Evolutionary conservation across 2,329 filamentous ascomycete genomes (phyloP).

Genomic region (Fusarium napiforme): DNA sequence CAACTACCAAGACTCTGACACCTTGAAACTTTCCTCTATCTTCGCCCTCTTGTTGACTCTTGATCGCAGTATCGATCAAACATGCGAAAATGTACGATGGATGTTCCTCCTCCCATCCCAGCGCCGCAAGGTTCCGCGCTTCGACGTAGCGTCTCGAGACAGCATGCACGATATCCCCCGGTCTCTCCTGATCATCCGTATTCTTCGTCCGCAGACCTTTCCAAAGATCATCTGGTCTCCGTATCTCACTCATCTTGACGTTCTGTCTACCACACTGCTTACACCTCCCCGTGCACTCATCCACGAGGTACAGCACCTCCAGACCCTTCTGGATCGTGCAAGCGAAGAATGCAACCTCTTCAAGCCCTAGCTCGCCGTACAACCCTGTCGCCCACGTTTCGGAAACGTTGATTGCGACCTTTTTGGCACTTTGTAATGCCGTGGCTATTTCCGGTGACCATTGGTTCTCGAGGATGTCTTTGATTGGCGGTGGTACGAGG

Average conservation of each 20-base stretch:
- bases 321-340: constrained; percentile 45
- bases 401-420: constrained; percentile 45
- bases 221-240: constrained; percentile 37
- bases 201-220: constrained; percentile 30
- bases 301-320: constrained; percentile 49
- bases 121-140: constrained; percentile 46
- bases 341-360: constrained; percentile 46
- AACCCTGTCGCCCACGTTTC: constrained; percentile 42
- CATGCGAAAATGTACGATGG: constrained; percentile 47
- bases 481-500: constrained; percentile 36
- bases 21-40: constrained; percentile 40
- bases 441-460: constrained; percentile 46
- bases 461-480: constrained; percentile 41
- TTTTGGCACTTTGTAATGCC: constrained; percentile 39
- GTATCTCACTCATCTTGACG: constrained; percentile 23
- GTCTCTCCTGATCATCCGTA: constrained; percentile 25
- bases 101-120: constrained; percentile 48
- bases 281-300: constrained; percentile 43
- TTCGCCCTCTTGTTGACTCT: constrained; percentile 44
- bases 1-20: constrained; percentile 42
- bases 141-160: constrained; percentile 48
- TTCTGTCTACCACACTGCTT: constrained; percentile 28
- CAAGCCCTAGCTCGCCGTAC: constrained; percentile 34
- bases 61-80: constrained; percentile 45
- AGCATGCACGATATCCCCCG: constrained; percentile 46